phyloP scores from a whole-genome alignment of 2,329 filamentous ascomycete species.

The Pseudogymnoascus sp. region DNA sequence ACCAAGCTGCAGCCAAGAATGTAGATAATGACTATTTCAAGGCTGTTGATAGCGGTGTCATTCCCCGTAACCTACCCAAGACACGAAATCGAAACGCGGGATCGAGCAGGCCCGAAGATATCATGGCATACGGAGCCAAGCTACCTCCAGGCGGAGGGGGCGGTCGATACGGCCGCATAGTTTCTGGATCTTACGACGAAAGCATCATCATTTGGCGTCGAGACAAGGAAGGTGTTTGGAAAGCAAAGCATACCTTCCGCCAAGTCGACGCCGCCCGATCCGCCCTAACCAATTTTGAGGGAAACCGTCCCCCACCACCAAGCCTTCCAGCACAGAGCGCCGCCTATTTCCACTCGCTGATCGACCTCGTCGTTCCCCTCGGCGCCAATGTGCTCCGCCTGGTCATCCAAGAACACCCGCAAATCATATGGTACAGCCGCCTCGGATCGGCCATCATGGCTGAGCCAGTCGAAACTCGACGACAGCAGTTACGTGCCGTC shows the following conservation, averaged over 20 bases:
- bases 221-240: conserved; percentile 79
- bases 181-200: conserved; percentile 94
- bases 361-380: conserved; percentile 46
- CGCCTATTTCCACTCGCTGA: conserved; percentile 42
- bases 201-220: conserved; percentile 92
- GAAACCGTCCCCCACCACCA: conserved; percentile 16
- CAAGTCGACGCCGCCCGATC: conserved; percentile 63
- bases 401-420: conserved; percentile 21
- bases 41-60: conserved; percentile 45
- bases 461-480: conserved; percentile 38
- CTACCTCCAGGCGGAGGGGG: conserved; percentile 87
- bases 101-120: conserved; percentile 65
- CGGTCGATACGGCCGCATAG: conserved; percentile 84
- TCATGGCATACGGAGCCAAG: conserved; percentile 75
- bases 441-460: conserved; percentile 45
- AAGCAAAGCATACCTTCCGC: conserved; percentile 63
- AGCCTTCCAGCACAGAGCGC: conserved; percentile 28
- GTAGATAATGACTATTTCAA: conserved; percentile 68
- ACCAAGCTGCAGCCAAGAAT: conserved; percentile 63
- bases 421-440: conserved; percentile 33
- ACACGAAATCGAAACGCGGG: conserved; percentile 46
- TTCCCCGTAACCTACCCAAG: conserved; percentile 21
- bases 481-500: conserved; percentile 31
- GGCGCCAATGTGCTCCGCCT: conserved; percentile 38
- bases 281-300: conserved; percentile 28